Percentiles rank a stretch among this genome's conserved stretches.
Evolutionary conservation across 202 grass and related monocot species (phyloP).

Genomic region (Dendrocalamus latiflorus): DNA sequence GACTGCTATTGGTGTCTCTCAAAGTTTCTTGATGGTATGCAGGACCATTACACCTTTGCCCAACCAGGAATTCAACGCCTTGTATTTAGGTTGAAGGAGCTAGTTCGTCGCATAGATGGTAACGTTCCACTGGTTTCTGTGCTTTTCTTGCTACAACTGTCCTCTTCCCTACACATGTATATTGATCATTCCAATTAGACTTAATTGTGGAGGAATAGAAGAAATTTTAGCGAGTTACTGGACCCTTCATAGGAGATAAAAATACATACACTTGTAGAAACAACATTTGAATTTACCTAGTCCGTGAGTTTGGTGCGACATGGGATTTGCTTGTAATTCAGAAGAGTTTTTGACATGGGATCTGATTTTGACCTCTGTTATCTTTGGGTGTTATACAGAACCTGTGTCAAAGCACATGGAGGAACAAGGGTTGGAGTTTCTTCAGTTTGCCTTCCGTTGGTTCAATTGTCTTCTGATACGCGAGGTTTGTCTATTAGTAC

Average conservation of each 20-base stretch:
- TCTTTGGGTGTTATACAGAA: slow-evolving; percentile 34
- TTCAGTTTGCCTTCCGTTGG: slow-evolving; percentile 92
- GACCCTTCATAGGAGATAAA: neutral
- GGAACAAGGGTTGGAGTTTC: slow-evolving; percentile 77
- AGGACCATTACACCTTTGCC: slow-evolving; percentile 96
- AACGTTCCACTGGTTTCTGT: slow-evolving; percentile 28
- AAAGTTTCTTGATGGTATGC: slow-evolving; percentile 96
- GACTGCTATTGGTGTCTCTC: slow-evolving; percentile 98
- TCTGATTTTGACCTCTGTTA: neutral
- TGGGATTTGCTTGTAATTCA: neutral
- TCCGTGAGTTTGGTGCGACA: neutral
- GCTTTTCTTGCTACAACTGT: neutral
- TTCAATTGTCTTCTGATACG: slow-evolving; percentile 94
- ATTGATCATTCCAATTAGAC: neutral
- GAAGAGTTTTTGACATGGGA: neutral
- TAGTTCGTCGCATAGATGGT: slow-evolving; percentile 91
- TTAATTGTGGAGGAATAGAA: neutral
- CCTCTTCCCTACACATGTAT: neutral
- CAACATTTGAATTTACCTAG: neutral
- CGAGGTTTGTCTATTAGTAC: slow-evolving; percentile 40
- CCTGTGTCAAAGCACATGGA: slow-evolving; percentile 73
- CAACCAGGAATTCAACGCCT: slow-evolving; percentile 97
- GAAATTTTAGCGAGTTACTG: neutral
- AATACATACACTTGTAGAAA: neutral
- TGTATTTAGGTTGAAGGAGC: slow-evolving; percentile 80